Evolutionary conservation across 192 early-diverging fungal genomes (phyloP).

Genomic region (Gaertneriomyces sp.): DNA sequence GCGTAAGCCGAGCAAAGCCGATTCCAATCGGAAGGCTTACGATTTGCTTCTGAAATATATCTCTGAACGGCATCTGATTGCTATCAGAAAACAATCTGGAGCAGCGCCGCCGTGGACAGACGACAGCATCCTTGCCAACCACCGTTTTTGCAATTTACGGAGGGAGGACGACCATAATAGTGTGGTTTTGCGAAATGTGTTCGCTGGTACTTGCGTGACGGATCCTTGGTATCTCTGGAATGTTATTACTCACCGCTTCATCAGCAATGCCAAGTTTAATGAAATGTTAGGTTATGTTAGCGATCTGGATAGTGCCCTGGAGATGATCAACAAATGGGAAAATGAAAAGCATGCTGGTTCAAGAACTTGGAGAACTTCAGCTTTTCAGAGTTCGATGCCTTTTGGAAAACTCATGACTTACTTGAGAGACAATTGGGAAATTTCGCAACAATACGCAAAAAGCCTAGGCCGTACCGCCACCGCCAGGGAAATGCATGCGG

Average conservation of each 20-base stretch:
- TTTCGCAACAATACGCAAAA: neutral
- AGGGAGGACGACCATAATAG: too few species aligned
- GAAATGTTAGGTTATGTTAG: neutral
- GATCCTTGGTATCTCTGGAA: slow-evolving; percentile 8
- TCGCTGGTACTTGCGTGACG: too few species aligned
- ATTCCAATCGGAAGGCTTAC: too few species aligned
- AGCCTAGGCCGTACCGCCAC: neutral
- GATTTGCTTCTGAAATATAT: too few species aligned
- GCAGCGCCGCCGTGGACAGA: too few species aligned
- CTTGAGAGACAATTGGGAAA: neutral
- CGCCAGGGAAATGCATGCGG: too few species aligned
- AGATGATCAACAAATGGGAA: slow-evolving; percentile 3
- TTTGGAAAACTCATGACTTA: neutral
- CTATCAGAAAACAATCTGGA: too few species aligned
- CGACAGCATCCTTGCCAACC: too few species aligned
- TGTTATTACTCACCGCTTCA: slow-evolving; percentile 9
- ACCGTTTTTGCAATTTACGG: too few species aligned
- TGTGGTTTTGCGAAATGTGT: too few species aligned
- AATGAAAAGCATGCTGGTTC: neutral
- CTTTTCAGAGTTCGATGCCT: neutral
- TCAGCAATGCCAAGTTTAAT: slow-evolving; percentile 9
- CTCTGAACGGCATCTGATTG: too few species aligned
- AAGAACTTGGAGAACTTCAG: slow-evolving; percentile 1
- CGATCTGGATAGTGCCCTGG: neutral
- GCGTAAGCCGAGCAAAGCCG: too few species aligned